These are phyloP conservation scores for Botrytis deweyae DNA, from an alignment of 2,329 filamentous ascomycete genomes.

Conservation along the genomic window DNA sequence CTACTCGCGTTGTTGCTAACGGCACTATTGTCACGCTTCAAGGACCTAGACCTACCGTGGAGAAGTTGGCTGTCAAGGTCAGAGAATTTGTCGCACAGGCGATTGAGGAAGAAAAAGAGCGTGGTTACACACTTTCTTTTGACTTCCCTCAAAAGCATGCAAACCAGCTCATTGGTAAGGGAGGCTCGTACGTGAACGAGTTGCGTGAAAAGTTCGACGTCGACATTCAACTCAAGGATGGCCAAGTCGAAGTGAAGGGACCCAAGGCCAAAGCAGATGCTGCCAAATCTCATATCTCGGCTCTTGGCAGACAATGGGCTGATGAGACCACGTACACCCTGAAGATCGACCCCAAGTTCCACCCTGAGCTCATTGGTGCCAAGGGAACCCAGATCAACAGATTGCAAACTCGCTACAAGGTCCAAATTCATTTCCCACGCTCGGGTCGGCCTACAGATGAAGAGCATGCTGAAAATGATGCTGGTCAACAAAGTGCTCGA, in stretches of 20 bases:
- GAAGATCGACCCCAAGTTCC: slow-evolving; percentile 91
- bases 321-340: slow-evolving; percentile 86
- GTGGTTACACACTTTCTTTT: slow-evolving; percentile 80
- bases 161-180: slow-evolving; percentile 75
- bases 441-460: slow-evolving; percentile 63
- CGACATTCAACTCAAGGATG: slow-evolving; percentile 85
- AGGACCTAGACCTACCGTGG: slow-evolving; percentile 71
- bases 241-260: slow-evolving; percentile 92
- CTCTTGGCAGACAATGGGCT: slow-evolving; percentile 77
- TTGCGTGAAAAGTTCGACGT: slow-evolving; percentile 67
- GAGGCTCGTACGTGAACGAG: slow-evolving; percentile 64
- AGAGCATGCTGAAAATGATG: slow-evolving; percentile 69
- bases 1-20: slow-evolving; percentile 57
- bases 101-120: slow-evolving; percentile 89
- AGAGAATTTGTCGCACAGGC: slow-evolving; percentile 80
- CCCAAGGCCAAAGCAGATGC: slow-evolving; percentile 91
- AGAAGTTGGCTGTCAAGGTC: slow-evolving; percentile 71
- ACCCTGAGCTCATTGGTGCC: slow-evolving; percentile 88
- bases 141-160: slow-evolving; percentile 95
- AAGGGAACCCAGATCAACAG: slow-evolving; percentile 87
- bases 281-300: slow-evolving; percentile 77
- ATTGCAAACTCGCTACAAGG: slow-evolving; percentile 87
- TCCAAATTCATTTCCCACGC: slow-evolving; percentile 90
- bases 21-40: slow-evolving; percentile 68
- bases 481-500: slow-evolving; percentile 62